Percentiles rank a stretch among this genome's conserved stretches.
Evolutionary conservation across 108 stramenopile genomes (phyloP).

Genomic region (Craspedostauros australis): DNA sequence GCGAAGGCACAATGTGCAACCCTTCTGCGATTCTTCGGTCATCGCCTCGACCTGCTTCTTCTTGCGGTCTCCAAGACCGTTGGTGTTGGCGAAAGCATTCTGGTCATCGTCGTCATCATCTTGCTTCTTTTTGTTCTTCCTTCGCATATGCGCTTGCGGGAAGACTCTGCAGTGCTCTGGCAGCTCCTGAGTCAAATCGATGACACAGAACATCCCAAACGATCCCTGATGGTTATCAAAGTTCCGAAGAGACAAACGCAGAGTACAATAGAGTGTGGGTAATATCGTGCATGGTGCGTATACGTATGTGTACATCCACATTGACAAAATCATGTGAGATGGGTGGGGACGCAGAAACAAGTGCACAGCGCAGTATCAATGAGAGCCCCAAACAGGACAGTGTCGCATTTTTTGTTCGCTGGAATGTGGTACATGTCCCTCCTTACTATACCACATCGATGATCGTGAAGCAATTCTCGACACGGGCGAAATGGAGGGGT

Average conservation of each 20-base stretch:
- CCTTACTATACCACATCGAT: conserved; percentile 39
- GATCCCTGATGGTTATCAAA: conserved; percentile 44
- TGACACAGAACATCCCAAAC: conserved; percentile 63
- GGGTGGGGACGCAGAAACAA: not conserved
- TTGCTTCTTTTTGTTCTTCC: conserved; percentile 13
- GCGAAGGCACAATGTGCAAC: conserved; percentile 67
- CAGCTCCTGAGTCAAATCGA: conserved; percentile 48
- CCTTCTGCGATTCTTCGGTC: too few relatives aligned
- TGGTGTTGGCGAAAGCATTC: too few relatives aligned
- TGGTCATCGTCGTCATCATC: conserved; percentile 5
- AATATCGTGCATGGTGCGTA: not conserved
- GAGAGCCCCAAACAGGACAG: too few relatives aligned
- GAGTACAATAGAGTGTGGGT: conserved; percentile 2
- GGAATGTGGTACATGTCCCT: conserved; percentile 22
- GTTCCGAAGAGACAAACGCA: not conserved
- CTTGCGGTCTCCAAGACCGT: too few relatives aligned
- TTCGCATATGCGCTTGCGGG: conserved; percentile 56
- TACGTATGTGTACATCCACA: too few relatives aligned
- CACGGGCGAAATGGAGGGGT: conserved; percentile 35
- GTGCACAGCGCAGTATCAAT: too few relatives aligned
- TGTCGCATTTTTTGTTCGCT: too few relatives aligned
- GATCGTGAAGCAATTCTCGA: conserved; percentile 6
- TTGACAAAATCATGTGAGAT: too few relatives aligned
- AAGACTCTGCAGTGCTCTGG: conserved; percentile 48
- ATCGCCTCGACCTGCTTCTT: too few relatives aligned